Percentiles rank a stretch among this genome's conserved stretches.
These are phyloP conservation scores for Claviceps fusiformis DNA, from an alignment of 2,329 filamentous ascomycete genomes.

Conservation along the genomic window DNA sequence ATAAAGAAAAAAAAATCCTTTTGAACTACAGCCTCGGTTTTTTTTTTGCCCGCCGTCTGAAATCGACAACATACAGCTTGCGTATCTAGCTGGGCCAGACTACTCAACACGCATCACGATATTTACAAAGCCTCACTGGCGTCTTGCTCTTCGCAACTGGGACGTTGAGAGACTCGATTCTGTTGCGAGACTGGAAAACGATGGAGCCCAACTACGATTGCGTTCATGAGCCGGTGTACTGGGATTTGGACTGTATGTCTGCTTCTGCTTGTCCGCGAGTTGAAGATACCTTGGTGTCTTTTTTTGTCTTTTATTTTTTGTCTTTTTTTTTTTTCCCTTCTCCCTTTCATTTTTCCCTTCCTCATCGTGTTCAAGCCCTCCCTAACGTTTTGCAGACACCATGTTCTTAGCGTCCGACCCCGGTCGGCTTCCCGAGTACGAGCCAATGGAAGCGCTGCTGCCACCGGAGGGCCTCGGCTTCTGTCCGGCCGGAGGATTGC, in stretches of 20 bases:
- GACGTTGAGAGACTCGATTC: neutral
- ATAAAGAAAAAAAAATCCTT: too few relatives aligned
- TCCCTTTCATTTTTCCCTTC: too few relatives aligned
- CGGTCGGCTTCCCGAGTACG: neutral
- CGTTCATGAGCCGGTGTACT: neutral
- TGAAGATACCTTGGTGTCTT: too few relatives aligned
- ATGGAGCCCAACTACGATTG: neutral
- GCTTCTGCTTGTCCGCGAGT: neutral
- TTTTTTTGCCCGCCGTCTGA: too few relatives aligned
- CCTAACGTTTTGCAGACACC: neutral
- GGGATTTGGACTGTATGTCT: slow-evolving; percentile 1
- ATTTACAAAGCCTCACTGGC: too few relatives aligned
- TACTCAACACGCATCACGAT: too few relatives aligned
- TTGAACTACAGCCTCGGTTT: too few relatives aligned
- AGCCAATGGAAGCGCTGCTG: neutral
- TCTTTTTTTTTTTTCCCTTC: neutral
- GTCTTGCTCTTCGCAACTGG: too few relatives aligned
- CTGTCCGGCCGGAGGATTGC: neutral
- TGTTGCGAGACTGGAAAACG: neutral
- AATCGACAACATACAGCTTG: neutral
- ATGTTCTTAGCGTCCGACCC: neutral
- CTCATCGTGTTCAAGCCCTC: too few relatives aligned
- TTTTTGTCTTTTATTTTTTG: neutral
- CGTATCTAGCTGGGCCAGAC: too few relatives aligned
- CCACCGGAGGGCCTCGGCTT: neutral